Percentiles rank a stretch among this genome's conserved stretches.
These are phyloP conservation scores for Syncephalastrum contaminatum DNA, from an alignment of 371 early-diverging fungal species.

Conservation along the genomic window DNA sequence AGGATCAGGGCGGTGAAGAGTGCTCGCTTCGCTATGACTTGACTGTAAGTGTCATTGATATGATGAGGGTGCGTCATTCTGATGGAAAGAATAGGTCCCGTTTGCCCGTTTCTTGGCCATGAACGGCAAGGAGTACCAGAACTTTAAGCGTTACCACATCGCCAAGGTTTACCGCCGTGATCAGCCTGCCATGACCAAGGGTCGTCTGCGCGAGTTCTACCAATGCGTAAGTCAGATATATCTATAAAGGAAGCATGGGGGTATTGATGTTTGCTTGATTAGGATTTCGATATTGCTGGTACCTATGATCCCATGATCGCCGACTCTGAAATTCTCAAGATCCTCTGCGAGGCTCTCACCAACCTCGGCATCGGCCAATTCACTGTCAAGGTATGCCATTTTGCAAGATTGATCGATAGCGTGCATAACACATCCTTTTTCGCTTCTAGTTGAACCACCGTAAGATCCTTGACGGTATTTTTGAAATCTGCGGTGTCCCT, in stretches of 20 bases:
- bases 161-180: conserved; percentile 99
- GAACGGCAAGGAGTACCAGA: conserved; percentile 79
- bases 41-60: conserved; percentile 59
- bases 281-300: conserved; percentile 99
- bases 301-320: conserved; percentile 94
- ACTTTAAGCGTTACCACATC: conserved; percentile 98
- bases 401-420: too few relatives aligned
- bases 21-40: conserved; percentile 98
- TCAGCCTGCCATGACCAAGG: conserved; percentile 98
- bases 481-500: conserved; percentile 93
- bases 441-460: conserved; percentile 80
- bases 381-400: conserved; percentile 62
- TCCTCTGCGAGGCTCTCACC: conserved; percentile 81
- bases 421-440: background rate
- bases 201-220: conserved; percentile 98
- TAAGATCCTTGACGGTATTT: conserved; percentile 94
- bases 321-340: conserved; percentile 92
- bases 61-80: background rate
- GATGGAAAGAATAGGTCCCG: conserved; percentile 59
- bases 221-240: conserved; percentile 76
- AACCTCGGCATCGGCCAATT: conserved; percentile 80
- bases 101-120: conserved; percentile 97
- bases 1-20: conserved; percentile 98
- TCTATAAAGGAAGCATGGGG: background rate
- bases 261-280: background rate